phyloP scores from a whole-genome alignment of 352 stramenopile genomes.

The Phytophthora niederhauseri region DNA sequence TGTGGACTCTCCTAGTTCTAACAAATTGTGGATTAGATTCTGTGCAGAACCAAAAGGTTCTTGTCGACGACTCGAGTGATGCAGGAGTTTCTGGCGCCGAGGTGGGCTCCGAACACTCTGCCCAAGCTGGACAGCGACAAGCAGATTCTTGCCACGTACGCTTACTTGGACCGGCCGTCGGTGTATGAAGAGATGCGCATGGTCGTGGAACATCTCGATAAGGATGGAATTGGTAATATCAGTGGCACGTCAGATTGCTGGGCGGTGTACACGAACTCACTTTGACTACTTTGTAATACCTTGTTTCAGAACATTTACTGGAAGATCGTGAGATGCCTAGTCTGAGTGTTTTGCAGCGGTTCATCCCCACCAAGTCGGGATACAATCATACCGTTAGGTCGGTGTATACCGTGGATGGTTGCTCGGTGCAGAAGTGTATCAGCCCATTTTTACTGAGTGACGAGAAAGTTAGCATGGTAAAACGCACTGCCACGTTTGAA shows the following conservation, averaged over 20 bases:
- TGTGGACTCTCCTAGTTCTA: neutral
- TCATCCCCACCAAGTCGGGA: constrained; percentile 67
- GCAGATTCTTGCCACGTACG: constrained; percentile 57
- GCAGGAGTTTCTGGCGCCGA: constrained; percentile 51
- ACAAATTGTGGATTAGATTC: constrained; percentile 40
- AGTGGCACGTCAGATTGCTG: neutral
- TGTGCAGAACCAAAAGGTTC: constrained; percentile 71
- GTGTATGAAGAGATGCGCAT: constrained; percentile 45
- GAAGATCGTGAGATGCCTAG: constrained; percentile 56
- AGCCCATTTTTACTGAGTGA: constrained; percentile 59
- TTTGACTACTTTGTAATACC: neutral
- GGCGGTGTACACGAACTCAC: neutral
- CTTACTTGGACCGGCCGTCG: constrained; percentile 55
- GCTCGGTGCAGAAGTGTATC: constrained; percentile 65
- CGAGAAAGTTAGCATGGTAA: constrained; percentile 31
- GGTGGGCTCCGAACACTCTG: constrained; percentile 18
- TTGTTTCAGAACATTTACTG: constrained; percentile 39
- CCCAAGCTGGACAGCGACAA: constrained; percentile 35
- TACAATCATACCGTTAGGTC: constrained; percentile 76
- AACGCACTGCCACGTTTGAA: constrained; percentile 74
- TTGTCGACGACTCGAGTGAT: constrained; percentile 51
- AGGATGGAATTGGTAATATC: constrained; percentile 37
- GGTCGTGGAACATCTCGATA: constrained; percentile 66
- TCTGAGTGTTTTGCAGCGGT: constrained; percentile 68
- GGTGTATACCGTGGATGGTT: constrained; percentile 68